Evolutionary conservation across 164 flowering plant species (phyloP), one percentile per base, ranked within the genome.

Genomic region (Aristolochia fimbriata): DNA sequence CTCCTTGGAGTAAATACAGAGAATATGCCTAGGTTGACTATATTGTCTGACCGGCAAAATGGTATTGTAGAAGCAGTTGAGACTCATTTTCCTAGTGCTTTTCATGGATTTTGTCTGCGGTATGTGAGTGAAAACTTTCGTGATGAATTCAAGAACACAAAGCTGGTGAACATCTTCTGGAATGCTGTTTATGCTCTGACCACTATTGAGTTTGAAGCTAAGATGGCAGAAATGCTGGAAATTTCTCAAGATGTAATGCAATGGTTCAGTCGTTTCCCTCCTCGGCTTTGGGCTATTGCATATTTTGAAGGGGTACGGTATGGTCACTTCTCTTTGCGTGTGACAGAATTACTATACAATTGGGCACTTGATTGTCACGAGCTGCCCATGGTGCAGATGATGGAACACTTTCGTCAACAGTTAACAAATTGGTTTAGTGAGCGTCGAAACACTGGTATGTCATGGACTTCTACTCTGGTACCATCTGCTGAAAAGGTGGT

Each of bases 111-210:
- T 57, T 81, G 85, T 66, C 63, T 81, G 65, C 82, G 83, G 14
- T 65, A 67, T 58, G 68, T 77, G 24, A 81, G 85, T 66, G 85
- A 81, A 59, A 77, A 77, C 48, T 81, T 81, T 49, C 85, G 85
- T n/a, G 82, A 81, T 51, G 79, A 78, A 21, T 78, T 81, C 58
- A 81, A 78, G 73, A 77, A 78, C 68, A 71, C 81, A 23, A 78
- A 81, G 53, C 58, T 81, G 71, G 78, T 81, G 59, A 92, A 92
- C 69, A 89, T 92, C 33, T 92, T 92, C 57, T 92, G 98, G 98
- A 92, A 79, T 79, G 96, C 98, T 58, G 98, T 84, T 5, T 92
- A 92, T 77, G 91, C 96, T 10, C 90, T 89, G 65, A 89, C 98
- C 6, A 62, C 88, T 21, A 75, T 66, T 48, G 98, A 92, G 65